Evolutionary conservation across 768 basidiomycete species (phyloP), one percentile per base, ranked within the genome.

Genomic region (Podaxis carcinomalis): DNA sequence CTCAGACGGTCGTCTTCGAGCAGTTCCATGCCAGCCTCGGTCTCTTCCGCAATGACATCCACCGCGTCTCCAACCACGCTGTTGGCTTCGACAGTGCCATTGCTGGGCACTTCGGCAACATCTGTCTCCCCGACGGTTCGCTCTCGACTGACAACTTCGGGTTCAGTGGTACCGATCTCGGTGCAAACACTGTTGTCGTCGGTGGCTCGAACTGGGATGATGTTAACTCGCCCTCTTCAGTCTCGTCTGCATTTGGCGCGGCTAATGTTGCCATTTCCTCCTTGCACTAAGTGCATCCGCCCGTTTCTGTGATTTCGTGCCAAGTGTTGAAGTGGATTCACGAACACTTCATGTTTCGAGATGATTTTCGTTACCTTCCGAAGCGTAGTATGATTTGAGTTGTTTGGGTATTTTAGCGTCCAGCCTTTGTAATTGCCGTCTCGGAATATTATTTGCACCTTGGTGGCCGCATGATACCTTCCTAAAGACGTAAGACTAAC

Each of bases 181-280:
- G 75, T 23, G 64, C 64, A 52, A 69, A 75, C 62, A 75, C 72
- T 52, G 71, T 79, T 59, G 64, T 75, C 55, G 68, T 74, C 42
- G 57, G 62, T n/a, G 78, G 77, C 60, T 68, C 65, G 69, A 80
- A 82, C 75, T 82, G 79, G 80, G 62, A 68, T 39, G 58, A 64
- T 50, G 64, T 54, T 55, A 62, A 52, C 62, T 71, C 69, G 14
- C 74, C 62, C 42, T 51, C 57, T 25, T 58, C 57, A 3, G 57
- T 58, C 11, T 58, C 57, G 37, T 2, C 23, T 23, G 57, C 49
- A 25, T 58, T 50, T 21, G 57, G 57, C 25, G 46, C 57, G 39
- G 57, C 57, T 35, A 58, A 58, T 2, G 32, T 39, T 7, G 57
- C 57, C 16, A 23, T 58, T 39, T 58, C 57, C 49, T 35, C 32